Evolutionary conservation across 768 basidiomycete species (phyloP).

Genomic region (Termitomyces sp.): DNA sequence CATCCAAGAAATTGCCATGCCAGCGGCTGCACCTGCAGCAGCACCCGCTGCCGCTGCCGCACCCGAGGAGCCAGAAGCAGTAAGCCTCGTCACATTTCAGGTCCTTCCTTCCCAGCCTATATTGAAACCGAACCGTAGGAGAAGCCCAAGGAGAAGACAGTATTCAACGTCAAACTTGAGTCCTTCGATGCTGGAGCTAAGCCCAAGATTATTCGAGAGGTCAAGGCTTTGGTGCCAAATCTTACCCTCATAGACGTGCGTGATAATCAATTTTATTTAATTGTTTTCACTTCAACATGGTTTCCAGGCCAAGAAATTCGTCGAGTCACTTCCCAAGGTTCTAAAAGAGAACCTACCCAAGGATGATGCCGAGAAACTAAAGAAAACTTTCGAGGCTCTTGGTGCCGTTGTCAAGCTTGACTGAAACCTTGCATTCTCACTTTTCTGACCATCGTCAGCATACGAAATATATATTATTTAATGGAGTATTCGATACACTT

Average conservation of each 20-base stretch:
- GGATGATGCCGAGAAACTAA: conserved; percentile 96
- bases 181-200: conserved; percentile 90
- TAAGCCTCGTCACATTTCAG: conserved; percentile 25
- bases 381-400: conserved; percentile 82
- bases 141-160: conserved; percentile 98
- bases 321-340: conserved; percentile 88
- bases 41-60: conserved; percentile 46
- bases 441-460: conserved; percentile 1
- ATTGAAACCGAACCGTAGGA: conserved; percentile 40
- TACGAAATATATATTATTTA: conserved; percentile 17
- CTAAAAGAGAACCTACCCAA: conserved; percentile 94
- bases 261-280: too few species aligned
- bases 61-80: conserved; percentile 62
- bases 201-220: conserved; percentile 96
- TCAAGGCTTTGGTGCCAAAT: conserved; percentile 92
- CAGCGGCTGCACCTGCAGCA: conserved; percentile 61
- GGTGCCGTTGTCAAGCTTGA: conserved; percentile 87
- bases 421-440: conserved; percentile 31
- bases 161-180: conserved; percentile 93
- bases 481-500: conserved; percentile 16
- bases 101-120: not conserved
- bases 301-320: conserved; percentile 95
- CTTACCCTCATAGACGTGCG: conserved; percentile 95
- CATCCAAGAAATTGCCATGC: conserved; percentile 96
- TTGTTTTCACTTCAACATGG: conserved; percentile 3